These are phyloP conservation scores for Populus tomentosa DNA, from an alignment of 441 rosid genomes.

Conservation along the genomic window DNA sequence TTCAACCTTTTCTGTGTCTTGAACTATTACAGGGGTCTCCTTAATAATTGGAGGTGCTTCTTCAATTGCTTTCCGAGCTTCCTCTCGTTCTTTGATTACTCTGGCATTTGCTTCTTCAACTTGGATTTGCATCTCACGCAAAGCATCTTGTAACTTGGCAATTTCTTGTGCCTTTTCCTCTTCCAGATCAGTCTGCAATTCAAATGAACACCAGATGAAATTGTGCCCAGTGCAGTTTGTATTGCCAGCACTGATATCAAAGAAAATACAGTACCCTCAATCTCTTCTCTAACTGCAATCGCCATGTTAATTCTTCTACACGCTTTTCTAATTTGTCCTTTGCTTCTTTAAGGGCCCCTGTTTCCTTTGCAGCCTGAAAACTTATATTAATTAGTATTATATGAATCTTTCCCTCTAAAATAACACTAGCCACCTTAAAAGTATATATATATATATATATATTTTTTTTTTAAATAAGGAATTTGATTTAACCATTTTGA, in stretches of 20 bases:
- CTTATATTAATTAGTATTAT: conserved; percentile 14
- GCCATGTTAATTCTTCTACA: conserved; percentile 99
- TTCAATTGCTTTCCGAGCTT: conserved; percentile 83
- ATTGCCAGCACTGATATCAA: background rate
- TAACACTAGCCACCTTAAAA: background rate
- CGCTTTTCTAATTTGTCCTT: conserved; percentile 98
- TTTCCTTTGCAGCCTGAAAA: conserved; percentile 93
- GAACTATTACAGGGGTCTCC: conserved; percentile 83
- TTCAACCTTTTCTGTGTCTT: conserved; percentile 75
- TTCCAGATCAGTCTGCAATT: conserved; percentile 78
- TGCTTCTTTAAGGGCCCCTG: conserved; percentile 98
- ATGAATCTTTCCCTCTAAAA: conserved; percentile 13
- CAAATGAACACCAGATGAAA: conserved; percentile 23
- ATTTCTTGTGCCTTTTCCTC: conserved; percentile 90
- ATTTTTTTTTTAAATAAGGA: conserved; percentile 10
- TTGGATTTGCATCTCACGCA: conserved; percentile 66
- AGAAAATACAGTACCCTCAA: conserved; percentile 59
- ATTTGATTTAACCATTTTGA: conserved; percentile 72
- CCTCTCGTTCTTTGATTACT: conserved; percentile 77
- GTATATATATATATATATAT: background rate
- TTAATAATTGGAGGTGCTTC: conserved; percentile 78
- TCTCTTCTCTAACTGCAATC: conserved; percentile 93
- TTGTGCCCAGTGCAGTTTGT: background rate
- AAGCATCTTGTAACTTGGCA: conserved; percentile 72
- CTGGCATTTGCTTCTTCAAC: conserved; percentile 73